Evolutionary conservation across 345 rosid genomes (phyloP).

Genomic region (Barbarea vulgaris): DNA sequence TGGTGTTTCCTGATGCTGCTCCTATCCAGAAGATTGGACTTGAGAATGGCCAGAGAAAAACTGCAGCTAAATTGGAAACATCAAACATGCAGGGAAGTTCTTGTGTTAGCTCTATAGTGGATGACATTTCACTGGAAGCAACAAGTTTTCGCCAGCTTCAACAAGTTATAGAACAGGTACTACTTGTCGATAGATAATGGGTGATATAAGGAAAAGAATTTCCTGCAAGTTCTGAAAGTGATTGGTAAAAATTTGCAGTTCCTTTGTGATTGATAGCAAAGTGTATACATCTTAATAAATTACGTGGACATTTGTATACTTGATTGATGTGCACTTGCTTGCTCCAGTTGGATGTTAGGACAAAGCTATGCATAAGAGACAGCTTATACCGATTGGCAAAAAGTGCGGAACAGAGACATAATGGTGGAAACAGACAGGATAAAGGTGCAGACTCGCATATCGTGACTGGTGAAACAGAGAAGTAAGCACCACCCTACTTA

Average conservation of each 20-base stretch:
- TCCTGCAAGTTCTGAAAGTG: slow-evolving; percentile 5
- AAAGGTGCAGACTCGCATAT: slow-evolving; percentile 41
- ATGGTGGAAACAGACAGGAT: slow-evolving; percentile 48
- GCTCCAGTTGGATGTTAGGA: slow-evolving; percentile 80
- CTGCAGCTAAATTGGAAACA: slow-evolving; percentile 50
- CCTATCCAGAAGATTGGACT: slow-evolving; percentile 50
- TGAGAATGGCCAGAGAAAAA: slow-evolving; percentile 40
- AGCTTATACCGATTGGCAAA: slow-evolving; percentile 88
- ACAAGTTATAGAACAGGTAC: slow-evolving; percentile 76
- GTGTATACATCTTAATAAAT: slow-evolving; percentile 2
- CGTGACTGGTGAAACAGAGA: slow-evolving; percentile 60
- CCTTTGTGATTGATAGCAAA: background rate
- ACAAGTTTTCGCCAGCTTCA: slow-evolving; percentile 87
- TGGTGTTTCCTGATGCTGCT: slow-evolving; percentile 47
- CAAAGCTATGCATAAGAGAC: slow-evolving; percentile 91
- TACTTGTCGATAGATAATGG: slow-evolving; percentile 13
- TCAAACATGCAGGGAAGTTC: slow-evolving; percentile 64
- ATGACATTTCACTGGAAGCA: slow-evolving; percentile 75
- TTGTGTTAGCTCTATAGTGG: slow-evolving; percentile 59
- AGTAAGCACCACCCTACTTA: slow-evolving; percentile 48
- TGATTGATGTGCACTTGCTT: slow-evolving; percentile 24
- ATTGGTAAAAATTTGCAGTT: background rate
- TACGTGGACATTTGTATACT: slow-evolving; percentile 1
- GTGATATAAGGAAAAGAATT: background rate
- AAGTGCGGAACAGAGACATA: slow-evolving; percentile 88